Percentiles rank a stretch among this genome's conserved stretches.
These are phyloP conservation scores for Mesostigma viride DNA, from an alignment of 139 green algal genomes.

Conservation along the genomic window DNA sequence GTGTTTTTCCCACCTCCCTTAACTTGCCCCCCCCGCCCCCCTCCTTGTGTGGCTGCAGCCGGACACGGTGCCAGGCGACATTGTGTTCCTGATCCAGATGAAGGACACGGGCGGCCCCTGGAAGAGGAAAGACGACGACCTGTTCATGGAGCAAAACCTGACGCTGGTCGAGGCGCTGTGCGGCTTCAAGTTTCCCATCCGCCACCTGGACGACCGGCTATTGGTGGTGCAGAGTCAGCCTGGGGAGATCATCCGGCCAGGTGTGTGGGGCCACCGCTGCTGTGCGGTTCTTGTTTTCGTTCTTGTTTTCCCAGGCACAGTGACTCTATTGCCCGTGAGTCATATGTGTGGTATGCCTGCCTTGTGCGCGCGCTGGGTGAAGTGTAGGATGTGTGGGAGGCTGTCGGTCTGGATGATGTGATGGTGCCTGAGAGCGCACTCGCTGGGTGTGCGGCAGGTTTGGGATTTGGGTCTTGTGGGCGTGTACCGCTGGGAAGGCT, in stretches of 20 bases:
- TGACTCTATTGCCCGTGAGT: not conserved
- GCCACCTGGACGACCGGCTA: constrained; percentile 73
- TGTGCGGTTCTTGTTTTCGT: not conserved
- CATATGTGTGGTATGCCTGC: not conserved
- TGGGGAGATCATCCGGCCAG: constrained; percentile 86
- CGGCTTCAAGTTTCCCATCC: constrained; percentile 65
- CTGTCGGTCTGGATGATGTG: too few relatives aligned
- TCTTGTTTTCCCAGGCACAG: not conserved
- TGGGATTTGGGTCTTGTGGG: too few relatives aligned
- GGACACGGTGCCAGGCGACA: constrained; percentile 75
- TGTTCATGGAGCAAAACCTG: constrained; percentile 80
- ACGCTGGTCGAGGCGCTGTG: constrained; percentile 81
- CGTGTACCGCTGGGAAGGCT: too few relatives aligned
- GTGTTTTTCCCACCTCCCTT: too few relatives aligned
- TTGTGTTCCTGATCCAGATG: constrained; percentile 88
- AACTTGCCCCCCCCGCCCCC: too few relatives aligned
- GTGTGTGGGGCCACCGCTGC: constrained; percentile 6
- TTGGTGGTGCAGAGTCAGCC: constrained; percentile 51
- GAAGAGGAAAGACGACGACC: constrained; percentile 78
- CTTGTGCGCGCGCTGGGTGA: not conserved
- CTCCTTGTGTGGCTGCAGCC: too few relatives aligned
- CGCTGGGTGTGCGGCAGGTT: too few relatives aligned
- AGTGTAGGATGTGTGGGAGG: not conserved
- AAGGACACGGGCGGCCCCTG: constrained; percentile 84
- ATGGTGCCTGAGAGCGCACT: too few relatives aligned